Evolutionary conservation across 2,329 filamentous ascomycete species (phyloP).

Genomic region (Colletotrichum salicis): DNA sequence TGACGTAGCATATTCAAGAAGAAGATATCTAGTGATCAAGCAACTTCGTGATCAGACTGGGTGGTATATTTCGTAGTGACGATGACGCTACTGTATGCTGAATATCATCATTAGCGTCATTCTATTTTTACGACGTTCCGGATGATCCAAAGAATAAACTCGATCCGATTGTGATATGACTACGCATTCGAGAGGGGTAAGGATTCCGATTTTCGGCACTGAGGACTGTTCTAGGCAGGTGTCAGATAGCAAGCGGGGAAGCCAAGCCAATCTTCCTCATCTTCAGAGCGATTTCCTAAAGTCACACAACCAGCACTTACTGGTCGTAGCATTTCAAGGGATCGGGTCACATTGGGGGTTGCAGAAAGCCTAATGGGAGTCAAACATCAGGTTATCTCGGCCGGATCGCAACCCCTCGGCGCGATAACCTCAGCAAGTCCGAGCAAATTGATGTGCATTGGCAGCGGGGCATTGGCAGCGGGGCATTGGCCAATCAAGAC

Average conservation of each 20-base stretch:
- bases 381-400: neutral
- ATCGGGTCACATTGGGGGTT: neutral
- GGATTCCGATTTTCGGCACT: neutral
- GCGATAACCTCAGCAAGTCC: neutral
- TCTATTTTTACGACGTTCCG: too few relatives aligned
- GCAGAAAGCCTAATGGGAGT: neutral
- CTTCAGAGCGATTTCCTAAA: neutral
- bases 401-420: neutral
- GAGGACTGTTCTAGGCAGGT: slow-evolving; percentile 10
- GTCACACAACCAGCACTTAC: neutral
- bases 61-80: too few relatives aligned
- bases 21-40: too few relatives aligned
- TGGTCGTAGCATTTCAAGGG: neutral
- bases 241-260: slow-evolving; percentile 3
- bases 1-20: too few relatives aligned
- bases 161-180: neutral
- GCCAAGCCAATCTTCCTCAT: neutral
- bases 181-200: neutral
- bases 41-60: too few relatives aligned
- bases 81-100: too few relatives aligned
- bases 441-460: neutral
- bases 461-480: neutral
- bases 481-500: neutral
- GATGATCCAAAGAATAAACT: too few relatives aligned
- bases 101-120: too few relatives aligned